A percentile compares a stretch with the other conserved stretches of the same genome.
phyloP scores from a whole-genome alignment of 1,284 basidiomycete genomes.

The Agaricales sp. region DNA sequence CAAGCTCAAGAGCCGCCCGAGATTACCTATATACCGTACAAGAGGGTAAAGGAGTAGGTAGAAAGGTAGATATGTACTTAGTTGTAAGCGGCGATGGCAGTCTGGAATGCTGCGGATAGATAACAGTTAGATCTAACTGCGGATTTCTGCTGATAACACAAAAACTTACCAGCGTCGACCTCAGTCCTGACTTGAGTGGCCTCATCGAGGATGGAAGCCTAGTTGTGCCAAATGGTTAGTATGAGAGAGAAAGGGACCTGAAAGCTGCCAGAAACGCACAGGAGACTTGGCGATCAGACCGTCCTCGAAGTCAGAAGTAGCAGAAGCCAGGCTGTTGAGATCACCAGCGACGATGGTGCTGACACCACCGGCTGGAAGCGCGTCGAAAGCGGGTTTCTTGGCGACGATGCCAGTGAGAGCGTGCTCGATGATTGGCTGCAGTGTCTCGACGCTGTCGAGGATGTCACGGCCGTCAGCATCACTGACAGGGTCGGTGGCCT shows the following conservation, averaged over 20 bases:
- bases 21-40: neutral
- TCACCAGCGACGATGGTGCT: neutral
- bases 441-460: neutral
- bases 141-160: neutral
- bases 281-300: conserved; percentile 1
- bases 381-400: conserved; percentile 6
- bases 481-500: conserved; percentile 2
- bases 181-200: neutral
- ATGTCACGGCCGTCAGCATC: conserved; percentile 3
- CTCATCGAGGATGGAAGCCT: neutral
- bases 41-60: too few species aligned
- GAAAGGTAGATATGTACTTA: too few species aligned
- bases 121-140: too few species aligned
- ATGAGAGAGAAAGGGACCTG: neutral
- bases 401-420: conserved; percentile 3
- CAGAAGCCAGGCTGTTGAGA: neutral
- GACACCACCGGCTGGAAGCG: conserved; percentile 1
- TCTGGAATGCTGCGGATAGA: neutral
- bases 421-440: conserved; percentile 5
- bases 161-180: neutral
- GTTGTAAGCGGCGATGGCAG: neutral
- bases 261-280: neutral
- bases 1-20: neutral
- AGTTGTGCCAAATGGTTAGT: neutral
- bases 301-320: neutral